phyloP scores from a whole-genome alignment of 176 grass and related monocot genomes.

The Melocanna baccifera region DNA sequence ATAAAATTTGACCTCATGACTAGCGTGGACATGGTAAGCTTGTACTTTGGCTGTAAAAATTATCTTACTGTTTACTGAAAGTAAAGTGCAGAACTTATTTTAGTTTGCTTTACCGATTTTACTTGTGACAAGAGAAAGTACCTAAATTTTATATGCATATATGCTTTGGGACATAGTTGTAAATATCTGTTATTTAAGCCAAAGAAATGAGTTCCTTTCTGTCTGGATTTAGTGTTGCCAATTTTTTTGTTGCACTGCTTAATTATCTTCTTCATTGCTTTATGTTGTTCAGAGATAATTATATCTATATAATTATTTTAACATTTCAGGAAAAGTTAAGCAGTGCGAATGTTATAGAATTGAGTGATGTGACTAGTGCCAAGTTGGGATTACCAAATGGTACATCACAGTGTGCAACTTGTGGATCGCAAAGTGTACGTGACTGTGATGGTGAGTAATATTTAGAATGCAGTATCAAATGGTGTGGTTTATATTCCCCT shows the following conservation, averaged over 20 bases:
- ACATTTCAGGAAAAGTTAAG: constrained; percentile 72
- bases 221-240: background rate
- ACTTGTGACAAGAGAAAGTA: background rate
- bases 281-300: background rate
- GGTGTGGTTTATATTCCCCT: background rate
- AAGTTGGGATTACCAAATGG: constrained; percentile 79
- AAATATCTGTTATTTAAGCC: background rate
- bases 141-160: background rate
- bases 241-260: constrained; percentile 5
- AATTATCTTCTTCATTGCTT: constrained; percentile 3
- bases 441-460: constrained; percentile 73
- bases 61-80: background rate
- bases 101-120: background rate
- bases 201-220: background rate
- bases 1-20: constrained; percentile 72
- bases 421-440: constrained; percentile 54
- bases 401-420: constrained; percentile 60
- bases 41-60: background rate
- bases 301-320: constrained; percentile 1
- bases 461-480: background rate
- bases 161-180: background rate
- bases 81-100: background rate
- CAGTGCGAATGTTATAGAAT: constrained; percentile 49
- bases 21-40: constrained; percentile 72
- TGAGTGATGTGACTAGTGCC: constrained; percentile 63